Evolutionary conservation across 306 rosid genomes (phyloP), one percentile per base, ranked within the genome.

Genomic region (Glycyrrhiza uralensis): DNA sequence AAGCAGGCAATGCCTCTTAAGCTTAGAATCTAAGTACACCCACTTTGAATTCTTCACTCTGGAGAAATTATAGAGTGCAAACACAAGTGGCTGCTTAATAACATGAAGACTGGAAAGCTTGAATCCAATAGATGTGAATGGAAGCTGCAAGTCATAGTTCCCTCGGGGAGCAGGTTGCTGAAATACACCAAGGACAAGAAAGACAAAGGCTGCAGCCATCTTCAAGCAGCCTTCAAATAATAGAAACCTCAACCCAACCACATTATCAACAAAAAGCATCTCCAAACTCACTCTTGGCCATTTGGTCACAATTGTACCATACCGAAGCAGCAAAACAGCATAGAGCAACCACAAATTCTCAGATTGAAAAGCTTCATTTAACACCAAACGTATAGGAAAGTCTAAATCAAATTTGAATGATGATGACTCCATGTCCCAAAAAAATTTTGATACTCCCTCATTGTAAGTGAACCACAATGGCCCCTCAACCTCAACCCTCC

Each of bases 211-310:
- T 20, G 89, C 84, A 71, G 86, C 96, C 84, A 66, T 86, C 76
- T 74, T 84, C 86, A 89, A 81, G 84, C 90, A 88, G 61, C 96
- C 96, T 78, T 95, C 97, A 83, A 91, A 85, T 77, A 84, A 71
- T 26, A 89, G 80, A 83, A 85, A 85, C 82, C 96, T 88, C 84
- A 91, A 65, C 45, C 99, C 99, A 49, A 79, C 90, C 66, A 91
- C 87, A 74, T 89, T 91, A 69, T 95, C 99, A 8, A 95, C 89
- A 79, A 91, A 91, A 62, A 95, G 92, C 90, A 95, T 87, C 84
- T 95, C 96, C 84, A 95, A 66, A 69, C 67, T 75, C 78, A 95
- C 90, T 86, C 78, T 83, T 38, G 96, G 99, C 93, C 92, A 87
- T 71, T 78, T 80, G 51, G 61, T 76, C 82, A 83, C 76, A 77